phyloP scores from a whole-genome alignment of 805 yeast species.

The Candida namnaoensis region DNA sequence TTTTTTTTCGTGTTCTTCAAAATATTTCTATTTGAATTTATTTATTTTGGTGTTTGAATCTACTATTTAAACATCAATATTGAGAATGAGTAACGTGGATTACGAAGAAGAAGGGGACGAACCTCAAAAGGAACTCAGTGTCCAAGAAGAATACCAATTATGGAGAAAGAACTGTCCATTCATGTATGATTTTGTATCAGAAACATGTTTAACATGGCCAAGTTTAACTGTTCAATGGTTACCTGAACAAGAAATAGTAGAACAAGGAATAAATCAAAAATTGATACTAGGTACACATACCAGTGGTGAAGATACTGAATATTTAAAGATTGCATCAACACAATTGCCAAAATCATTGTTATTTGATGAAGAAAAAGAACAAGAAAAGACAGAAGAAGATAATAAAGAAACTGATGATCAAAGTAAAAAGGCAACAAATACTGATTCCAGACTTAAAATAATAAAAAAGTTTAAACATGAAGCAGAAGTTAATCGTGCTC shows the following conservation, averaged over 20 bases:
- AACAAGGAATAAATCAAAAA: conserved; percentile 34
- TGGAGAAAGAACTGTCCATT: conserved; percentile 78
- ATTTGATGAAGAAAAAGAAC: conserved; percentile 13
- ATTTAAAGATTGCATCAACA: conserved; percentile 56
- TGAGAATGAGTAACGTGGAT: background rate
- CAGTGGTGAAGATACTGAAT: conserved; percentile 58
- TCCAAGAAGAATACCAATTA: conserved; percentile 55
- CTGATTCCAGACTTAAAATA: conserved; percentile 45
- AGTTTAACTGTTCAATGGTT: conserved; percentile 74
- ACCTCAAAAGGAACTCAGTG: conserved; percentile 20
- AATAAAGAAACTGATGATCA: background rate
- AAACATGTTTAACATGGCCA: conserved; percentile 78
- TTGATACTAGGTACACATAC: conserved; percentile 68
- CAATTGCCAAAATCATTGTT: conserved; percentile 41
- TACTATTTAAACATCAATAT: background rate
- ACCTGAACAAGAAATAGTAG: conserved; percentile 28
- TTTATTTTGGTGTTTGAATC: no score
- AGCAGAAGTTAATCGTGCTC: conserved; percentile 65
- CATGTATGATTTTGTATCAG: conserved; percentile 79
- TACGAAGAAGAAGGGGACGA: conserved; percentile 9
- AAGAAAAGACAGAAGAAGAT: conserved; percentile 15
- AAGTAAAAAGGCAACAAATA: conserved; percentile 6
- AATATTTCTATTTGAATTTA: no score
- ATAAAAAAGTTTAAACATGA: conserved; percentile 51
- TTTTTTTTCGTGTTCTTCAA: no score